phyloP scores from a whole-genome alignment of 83 land plant species.

The Diphasiastrum complanatum region DNA sequence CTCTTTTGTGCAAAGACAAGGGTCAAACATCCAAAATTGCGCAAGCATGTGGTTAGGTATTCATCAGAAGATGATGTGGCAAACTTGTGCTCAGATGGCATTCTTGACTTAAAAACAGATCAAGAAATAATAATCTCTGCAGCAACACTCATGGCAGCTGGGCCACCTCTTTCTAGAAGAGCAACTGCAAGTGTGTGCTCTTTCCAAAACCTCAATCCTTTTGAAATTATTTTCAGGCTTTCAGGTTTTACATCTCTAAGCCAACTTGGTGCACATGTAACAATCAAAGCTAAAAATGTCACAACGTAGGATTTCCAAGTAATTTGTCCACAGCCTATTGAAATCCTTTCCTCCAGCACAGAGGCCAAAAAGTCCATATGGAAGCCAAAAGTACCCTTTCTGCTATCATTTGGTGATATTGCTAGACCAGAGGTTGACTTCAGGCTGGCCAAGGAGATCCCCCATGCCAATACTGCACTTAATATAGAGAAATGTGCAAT shows the following conservation, averaged over 20 bases:
- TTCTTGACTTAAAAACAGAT: too few species aligned
- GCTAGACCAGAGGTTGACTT: neutral
- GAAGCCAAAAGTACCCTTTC: constrained; percentile 29
- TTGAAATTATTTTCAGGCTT: constrained; percentile 45
- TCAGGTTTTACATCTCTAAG: constrained; percentile 46
- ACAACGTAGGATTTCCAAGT: constrained; percentile 73
- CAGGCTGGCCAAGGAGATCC: constrained; percentile 25
- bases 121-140: constrained; percentile 49
- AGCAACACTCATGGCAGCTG: constrained; percentile 39
- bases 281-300: constrained; percentile 50
- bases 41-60: too few species aligned
- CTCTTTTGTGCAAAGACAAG: too few species aligned
- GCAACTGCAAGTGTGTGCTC: constrained; percentile 66
- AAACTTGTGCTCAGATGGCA: too few species aligned
- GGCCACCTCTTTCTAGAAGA: constrained; percentile 62
- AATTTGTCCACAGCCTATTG: constrained; percentile 50
- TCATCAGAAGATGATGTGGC: too few species aligned
- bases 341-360: constrained; percentile 50
- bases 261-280: constrained; percentile 57
- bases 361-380: constrained; percentile 62
- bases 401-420: neutral
- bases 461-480: constrained; percentile 57
- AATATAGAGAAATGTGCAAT: constrained; percentile 53
- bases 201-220: constrained; percentile 63
- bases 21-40: too few species aligned